These are phyloP conservation scores for Santalum album DNA, from an alignment of 164 flowering plant species.

Conservation along the genomic window DNA sequence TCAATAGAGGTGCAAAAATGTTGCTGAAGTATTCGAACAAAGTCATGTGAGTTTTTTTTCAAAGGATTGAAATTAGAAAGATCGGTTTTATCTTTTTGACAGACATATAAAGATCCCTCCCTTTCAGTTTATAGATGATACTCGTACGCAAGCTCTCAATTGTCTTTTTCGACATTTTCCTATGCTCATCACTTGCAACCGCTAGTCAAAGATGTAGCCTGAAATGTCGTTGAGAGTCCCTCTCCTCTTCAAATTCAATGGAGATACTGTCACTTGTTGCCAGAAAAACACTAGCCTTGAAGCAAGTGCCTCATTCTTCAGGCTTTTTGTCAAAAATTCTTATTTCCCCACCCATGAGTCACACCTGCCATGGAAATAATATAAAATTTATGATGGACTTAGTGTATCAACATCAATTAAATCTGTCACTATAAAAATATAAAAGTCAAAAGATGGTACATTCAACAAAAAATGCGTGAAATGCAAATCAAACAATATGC, in stretches of 20 bases:
- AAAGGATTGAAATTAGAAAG: slow-evolving; percentile 13
- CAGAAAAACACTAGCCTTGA: slow-evolving; percentile 53
- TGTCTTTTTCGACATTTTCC: slow-evolving; percentile 27
- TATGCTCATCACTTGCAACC: slow-evolving; percentile 34
- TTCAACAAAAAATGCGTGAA: too few species aligned
- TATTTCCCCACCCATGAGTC: slow-evolving; percentile 90
- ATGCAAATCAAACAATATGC: too few species aligned
- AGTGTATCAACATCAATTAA: too few species aligned
- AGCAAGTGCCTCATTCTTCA: slow-evolving; percentile 66
- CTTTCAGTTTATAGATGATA: slow-evolving; percentile 19
- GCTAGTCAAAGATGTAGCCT: slow-evolving; percentile 15
- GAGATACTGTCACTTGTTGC: neutral
- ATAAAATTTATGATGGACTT: too few species aligned
- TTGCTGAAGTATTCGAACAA: neutral
- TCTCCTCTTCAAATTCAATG: too few species aligned
- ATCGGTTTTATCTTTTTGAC: slow-evolving; percentile 31
- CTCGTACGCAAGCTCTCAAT: slow-evolving; percentile 40
- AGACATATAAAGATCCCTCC: slow-evolving; percentile 21
- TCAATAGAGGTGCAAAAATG: neutral
- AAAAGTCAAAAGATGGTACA: too few species aligned
- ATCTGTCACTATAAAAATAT: too few species aligned
- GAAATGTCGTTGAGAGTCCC: neutral
- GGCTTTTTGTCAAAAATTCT: slow-evolving; percentile 48
- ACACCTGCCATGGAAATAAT: slow-evolving; percentile 36
- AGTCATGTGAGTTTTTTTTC: slow-evolving; percentile 13